These are phyloP conservation scores for Phaffomyces opuntiae DNA, from an alignment of 805 yeast species.

Conservation along the genomic window DNA sequence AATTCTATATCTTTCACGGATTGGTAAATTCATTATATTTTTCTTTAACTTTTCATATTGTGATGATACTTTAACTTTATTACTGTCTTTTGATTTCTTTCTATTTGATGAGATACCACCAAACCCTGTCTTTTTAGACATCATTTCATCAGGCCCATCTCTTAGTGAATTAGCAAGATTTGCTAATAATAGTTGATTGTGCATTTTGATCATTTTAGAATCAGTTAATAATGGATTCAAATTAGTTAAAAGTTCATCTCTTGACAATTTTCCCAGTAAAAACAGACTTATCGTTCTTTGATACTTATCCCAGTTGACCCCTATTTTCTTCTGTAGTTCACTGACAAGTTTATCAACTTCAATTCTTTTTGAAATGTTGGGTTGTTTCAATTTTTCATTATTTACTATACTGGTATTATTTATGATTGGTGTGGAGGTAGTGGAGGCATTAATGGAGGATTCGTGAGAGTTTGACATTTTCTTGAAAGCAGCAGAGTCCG, in stretches of 20 bases:
- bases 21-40: slow-evolving; percentile 80
- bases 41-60: slow-evolving; percentile 80
- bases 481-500: no score
- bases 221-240: slow-evolving; percentile 45
- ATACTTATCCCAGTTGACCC: slow-evolving; percentile 75
- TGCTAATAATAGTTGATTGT: slow-evolving; percentile 75
- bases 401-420: not conserved
- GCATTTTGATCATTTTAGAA: slow-evolving; percentile 42
- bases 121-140: slow-evolving; percentile 35
- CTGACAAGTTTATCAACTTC: slow-evolving; percentile 63
- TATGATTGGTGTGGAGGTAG: no score
- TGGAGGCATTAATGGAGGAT: no score
- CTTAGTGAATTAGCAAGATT: slow-evolving; percentile 79
- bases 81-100: slow-evolving; percentile 33
- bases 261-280: slow-evolving; percentile 70
- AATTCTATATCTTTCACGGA: slow-evolving; percentile 77
- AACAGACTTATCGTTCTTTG: slow-evolving; percentile 73
- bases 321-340: slow-evolving; percentile 67
- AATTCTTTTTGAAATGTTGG: slow-evolving; percentile 18
- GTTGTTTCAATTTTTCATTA: not conserved
- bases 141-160: slow-evolving; percentile 52
- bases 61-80: slow-evolving; percentile 46
- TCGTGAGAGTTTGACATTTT: no score
- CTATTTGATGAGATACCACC: slow-evolving; percentile 41
- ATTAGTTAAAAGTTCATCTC: slow-evolving; percentile 60